Conservation (phyloP, 2,329 filamentous ascomycete species). For the Trichoderma simmonsii region DNA sequence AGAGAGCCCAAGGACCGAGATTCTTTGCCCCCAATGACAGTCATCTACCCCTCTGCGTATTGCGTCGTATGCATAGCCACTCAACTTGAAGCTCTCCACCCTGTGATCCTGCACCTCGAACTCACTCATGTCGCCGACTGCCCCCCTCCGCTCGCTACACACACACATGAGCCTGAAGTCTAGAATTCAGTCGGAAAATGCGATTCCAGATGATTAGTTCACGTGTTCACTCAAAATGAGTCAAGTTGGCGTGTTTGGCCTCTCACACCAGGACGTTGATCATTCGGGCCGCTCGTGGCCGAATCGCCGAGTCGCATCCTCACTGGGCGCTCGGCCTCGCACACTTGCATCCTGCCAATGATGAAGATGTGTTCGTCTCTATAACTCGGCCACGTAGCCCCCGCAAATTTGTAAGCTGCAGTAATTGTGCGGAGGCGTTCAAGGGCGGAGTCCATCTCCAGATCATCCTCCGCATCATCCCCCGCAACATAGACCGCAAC, state of each 20-base stretch:
- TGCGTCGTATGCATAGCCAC: not conserved
- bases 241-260: too few species aligned
- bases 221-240: too few species aligned
- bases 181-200: too few species aligned
- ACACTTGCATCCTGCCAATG: not conserved
- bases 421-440: not conserved
- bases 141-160: too few species aligned
- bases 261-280: not conserved
- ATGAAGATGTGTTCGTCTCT: not conserved
- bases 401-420: not conserved
- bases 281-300: not conserved
- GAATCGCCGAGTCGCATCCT: not conserved
- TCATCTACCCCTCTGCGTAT: not conserved
- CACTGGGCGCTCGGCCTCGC: not conserved
- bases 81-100: not conserved
- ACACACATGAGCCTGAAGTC: too few species aligned
- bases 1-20: too few species aligned
- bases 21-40: too few species aligned
- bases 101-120: not conserved
- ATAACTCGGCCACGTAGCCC: not conserved
- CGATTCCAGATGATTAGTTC: too few species aligned
- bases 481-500: not conserved
- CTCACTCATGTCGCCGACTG: not conserved
- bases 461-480: not conserved
- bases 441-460: not conserved